A percentile compares a stretch with the other conserved stretches of the same genome.
phyloP scores from a whole-genome alignment of 176 grass and related monocot species.

The Triticum urartu region DNA sequence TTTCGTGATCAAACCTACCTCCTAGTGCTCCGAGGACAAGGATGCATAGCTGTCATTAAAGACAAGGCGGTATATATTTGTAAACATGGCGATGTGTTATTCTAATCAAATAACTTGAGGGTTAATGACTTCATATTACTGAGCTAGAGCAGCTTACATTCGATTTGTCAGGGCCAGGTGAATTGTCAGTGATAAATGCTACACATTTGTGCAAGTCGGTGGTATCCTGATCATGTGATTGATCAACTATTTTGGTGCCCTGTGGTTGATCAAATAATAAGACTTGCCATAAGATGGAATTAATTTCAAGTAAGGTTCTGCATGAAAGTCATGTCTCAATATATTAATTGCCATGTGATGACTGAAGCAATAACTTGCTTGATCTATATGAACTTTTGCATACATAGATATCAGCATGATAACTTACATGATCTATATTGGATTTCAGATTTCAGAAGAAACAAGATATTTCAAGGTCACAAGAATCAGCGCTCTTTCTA shows the following conservation, averaged over 20 bases:
- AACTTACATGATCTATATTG: not conserved
- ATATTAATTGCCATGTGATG: not conserved
- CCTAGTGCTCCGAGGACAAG: slow-evolving; percentile 74
- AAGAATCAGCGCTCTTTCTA: slow-evolving; percentile 5
- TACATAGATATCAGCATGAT: not conserved
- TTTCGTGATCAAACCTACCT: slow-evolving; percentile 86
- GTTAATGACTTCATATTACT: not conserved
- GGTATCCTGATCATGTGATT: slow-evolving; percentile 85
- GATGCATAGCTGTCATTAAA: slow-evolving; percentile 57
- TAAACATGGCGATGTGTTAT: not conserved
- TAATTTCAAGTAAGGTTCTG: not conserved
- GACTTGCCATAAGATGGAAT: not conserved
- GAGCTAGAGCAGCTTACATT: slow-evolving; percentile 39
- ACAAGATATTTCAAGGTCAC: slow-evolving; percentile 5
- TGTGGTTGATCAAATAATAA: slow-evolving; percentile 35
- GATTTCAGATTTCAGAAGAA: not conserved
- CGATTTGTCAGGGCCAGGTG: slow-evolving; percentile 39
- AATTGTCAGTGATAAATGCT: slow-evolving; percentile 41
- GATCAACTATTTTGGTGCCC: slow-evolving; percentile 66
- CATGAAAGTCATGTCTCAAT: not conserved
- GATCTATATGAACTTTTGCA: not conserved
- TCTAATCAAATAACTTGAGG: not conserved
- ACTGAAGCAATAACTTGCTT: not conserved
- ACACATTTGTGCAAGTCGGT: slow-evolving; percentile 91
- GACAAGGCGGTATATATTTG: not conserved